Evolutionary conservation across 768 basidiomycete genomes (phyloP), one percentile per base, ranked within the genome.

Genomic region (Hericium alpestre): DNA sequence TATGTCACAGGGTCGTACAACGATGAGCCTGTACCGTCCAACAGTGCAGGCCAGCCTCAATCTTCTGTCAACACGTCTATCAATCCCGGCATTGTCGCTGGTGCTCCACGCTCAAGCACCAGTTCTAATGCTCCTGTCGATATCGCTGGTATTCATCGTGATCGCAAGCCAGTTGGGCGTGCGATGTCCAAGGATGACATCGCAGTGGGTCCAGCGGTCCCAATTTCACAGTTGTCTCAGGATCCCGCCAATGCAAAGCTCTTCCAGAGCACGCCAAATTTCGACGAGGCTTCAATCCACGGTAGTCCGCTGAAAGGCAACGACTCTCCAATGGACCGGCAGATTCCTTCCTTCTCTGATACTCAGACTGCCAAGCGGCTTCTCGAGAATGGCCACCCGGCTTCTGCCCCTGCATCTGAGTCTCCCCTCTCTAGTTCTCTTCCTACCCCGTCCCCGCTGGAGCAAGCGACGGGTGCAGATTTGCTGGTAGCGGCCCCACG

Each of bases 1-100:
- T 93, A 93, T 69, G 89, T 90, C 58, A 79, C 83, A 8, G 90
- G 90, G 38, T 71, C 73, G n/a, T 90, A 90, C 72, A 86, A 80
- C 70, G 87, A 90, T 47, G 86, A 89, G 49, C 71, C 80, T 8
- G 67, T 77, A 53, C 70, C 74, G 47, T 65, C 67, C 1, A 71
- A 74, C 56, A 56, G 54, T 22, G 55, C 60, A 54, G 54, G 55
- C 22, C 52, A 56, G 23, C 39, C 62, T 54, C 47, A 51, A 56
- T 38, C 62, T 55, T 55, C 61, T 56, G 38, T 56, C 54, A 57
- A 59, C 47, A 54, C 64, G n/a, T 48, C 64, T n/a, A 56, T 62
- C 16, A 16, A 61, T 20, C 15, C 58, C 55, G 56, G 62, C 40
- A 56, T 64, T 38, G 67, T 65, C 41, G 66, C 73, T 23, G 66